Percentiles rank a stretch among this genome's conserved stretches.
phyloP scores from a whole-genome alignment of 169 alveolate genomes.

The Cryptosporidium canis region DNA sequence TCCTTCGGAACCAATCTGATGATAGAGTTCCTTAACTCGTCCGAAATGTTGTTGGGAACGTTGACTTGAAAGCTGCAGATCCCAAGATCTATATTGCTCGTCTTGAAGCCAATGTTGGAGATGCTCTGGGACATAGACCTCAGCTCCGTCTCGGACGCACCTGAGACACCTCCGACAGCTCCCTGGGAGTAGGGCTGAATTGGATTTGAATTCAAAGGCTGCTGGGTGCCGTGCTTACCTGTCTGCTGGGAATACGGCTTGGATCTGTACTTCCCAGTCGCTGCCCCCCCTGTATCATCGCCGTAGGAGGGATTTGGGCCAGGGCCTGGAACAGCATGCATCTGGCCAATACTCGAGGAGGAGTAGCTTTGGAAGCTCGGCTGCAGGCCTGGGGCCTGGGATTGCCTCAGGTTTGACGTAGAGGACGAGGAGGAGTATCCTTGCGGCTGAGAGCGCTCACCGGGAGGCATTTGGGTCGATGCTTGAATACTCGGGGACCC shows the following conservation, averaged over 20 bases:
- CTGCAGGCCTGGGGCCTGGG: not conserved
- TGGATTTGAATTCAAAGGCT: not conserved
- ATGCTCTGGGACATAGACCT: not conserved
- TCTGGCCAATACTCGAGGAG: not conserved
- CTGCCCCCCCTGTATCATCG: not conserved
- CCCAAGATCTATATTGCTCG: constrained; percentile 24
- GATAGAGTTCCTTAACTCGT: constrained; percentile 20
- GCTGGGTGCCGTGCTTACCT: not conserved
- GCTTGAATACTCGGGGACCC: not conserved
- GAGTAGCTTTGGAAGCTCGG: not conserved
- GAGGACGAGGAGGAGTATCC: constrained; percentile 4
- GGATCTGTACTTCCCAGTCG: not conserved
- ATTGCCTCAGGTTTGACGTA: not conserved
- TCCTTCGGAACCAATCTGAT: constrained; percentile 46
- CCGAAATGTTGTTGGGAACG: constrained; percentile 45
- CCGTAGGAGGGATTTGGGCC: not conserved
- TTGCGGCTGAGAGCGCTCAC: not conserved
- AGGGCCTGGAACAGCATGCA: not conserved
- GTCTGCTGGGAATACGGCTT: not conserved
- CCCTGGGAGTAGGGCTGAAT: constrained; percentile 18
- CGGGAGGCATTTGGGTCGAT: not conserved
- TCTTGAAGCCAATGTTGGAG: not conserved
- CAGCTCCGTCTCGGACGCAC: not conserved
- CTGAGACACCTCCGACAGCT: not conserved
- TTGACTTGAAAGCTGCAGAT: constrained; percentile 36